phyloP scores from a whole-genome alignment of 2,329 filamentous ascomycete species.

The Fusarium sp. region DNA sequence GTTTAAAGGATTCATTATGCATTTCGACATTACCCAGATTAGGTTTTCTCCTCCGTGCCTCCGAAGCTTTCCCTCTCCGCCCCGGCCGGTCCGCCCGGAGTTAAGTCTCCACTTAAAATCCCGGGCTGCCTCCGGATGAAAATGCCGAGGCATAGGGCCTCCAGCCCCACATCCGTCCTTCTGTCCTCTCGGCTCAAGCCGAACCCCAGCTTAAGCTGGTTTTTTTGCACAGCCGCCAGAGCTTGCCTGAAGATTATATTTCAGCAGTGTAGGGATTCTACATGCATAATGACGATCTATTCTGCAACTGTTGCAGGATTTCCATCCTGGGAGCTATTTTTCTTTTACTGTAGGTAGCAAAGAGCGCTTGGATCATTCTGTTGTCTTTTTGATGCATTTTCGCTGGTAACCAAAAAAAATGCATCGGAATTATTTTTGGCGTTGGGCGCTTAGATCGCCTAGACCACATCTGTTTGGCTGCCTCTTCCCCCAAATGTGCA shows the following conservation, averaged over 20 bases:
- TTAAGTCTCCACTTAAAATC: conserved; percentile 11
- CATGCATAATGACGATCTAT: conserved; percentile 7
- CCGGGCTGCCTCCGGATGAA: conserved; percentile 34
- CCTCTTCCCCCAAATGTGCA: conserved; percentile 17
- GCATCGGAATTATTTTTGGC: conserved; percentile 3
- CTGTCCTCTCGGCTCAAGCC: conserved; percentile 29
- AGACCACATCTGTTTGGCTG: conserved; percentile 21
- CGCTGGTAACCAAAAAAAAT: not conserved
- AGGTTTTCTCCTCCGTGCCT: conserved; percentile 17
- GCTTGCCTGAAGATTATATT: conserved; percentile 29
- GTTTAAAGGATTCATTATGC: not conserved
- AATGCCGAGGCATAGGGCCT: not conserved
- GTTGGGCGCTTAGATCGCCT: conserved; percentile 1
- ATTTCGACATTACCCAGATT: not conserved
- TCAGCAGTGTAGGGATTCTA: conserved; percentile 34
- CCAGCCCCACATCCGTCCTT: conserved; percentile 9
- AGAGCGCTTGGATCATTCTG: not conserved
- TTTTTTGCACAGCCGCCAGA: conserved; percentile 30
- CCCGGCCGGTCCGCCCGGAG: conserved; percentile 29
- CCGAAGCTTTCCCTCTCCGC: conserved; percentile 14
- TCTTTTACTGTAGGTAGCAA: not conserved
- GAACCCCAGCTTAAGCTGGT: conserved; percentile 4
- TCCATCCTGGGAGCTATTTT: not conserved
- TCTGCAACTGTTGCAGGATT: not conserved
- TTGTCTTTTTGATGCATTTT: not conserved